Evolutionary conservation across 2,329 filamentous ascomycete species (phyloP).

Genomic region (Cercospora janseana): DNA sequence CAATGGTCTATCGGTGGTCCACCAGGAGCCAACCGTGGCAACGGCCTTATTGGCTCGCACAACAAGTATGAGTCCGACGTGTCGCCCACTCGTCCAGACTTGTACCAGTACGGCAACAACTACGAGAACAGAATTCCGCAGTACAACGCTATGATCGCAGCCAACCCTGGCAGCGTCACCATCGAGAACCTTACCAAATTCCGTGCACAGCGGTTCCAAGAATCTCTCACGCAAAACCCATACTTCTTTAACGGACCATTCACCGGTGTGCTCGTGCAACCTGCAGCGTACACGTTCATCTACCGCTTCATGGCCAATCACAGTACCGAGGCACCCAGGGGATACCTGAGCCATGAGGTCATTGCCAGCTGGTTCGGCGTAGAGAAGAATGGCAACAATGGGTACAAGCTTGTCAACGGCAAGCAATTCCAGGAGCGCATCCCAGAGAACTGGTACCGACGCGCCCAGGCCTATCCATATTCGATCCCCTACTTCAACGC

Average conservation of each 20-base stretch:
- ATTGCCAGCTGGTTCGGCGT: slow-evolving; percentile 31
- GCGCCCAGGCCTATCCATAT: slow-evolving; percentile 23
- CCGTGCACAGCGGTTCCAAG: slow-evolving; percentile 25
- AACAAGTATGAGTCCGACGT: slow-evolving; percentile 41
- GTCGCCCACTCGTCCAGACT: slow-evolving; percentile 37
- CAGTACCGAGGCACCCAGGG: slow-evolving; percentile 25
- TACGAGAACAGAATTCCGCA: slow-evolving; percentile 29
- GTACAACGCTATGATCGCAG: slow-evolving; percentile 34
- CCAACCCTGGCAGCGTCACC: slow-evolving; percentile 25
- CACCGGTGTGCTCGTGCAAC: slow-evolving; percentile 22
- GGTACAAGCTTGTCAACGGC: slow-evolving; percentile 23
- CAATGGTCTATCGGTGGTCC: slow-evolving; percentile 24
- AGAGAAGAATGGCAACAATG: slow-evolving; percentile 23
- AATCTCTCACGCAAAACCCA: slow-evolving; percentile 34
- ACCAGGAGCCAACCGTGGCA: slow-evolving; percentile 9
- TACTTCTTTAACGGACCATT: slow-evolving; percentile 28
- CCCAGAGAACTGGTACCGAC: slow-evolving; percentile 40
- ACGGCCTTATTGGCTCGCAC: slow-evolving; percentile 32
- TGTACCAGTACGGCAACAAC: slow-evolving; percentile 35
- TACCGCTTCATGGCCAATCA: slow-evolving; percentile 37
- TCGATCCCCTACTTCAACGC: slow-evolving; percentile 29
- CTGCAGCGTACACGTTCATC: slow-evolving; percentile 29
- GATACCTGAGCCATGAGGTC: slow-evolving; percentile 24
- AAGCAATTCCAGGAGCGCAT: slow-evolving; percentile 38
- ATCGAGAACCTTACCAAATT: slow-evolving; percentile 20